Base-by-base conservation (phyloP, 768 basidiomycete genomes). In the Mycena polygramma region DNA sequence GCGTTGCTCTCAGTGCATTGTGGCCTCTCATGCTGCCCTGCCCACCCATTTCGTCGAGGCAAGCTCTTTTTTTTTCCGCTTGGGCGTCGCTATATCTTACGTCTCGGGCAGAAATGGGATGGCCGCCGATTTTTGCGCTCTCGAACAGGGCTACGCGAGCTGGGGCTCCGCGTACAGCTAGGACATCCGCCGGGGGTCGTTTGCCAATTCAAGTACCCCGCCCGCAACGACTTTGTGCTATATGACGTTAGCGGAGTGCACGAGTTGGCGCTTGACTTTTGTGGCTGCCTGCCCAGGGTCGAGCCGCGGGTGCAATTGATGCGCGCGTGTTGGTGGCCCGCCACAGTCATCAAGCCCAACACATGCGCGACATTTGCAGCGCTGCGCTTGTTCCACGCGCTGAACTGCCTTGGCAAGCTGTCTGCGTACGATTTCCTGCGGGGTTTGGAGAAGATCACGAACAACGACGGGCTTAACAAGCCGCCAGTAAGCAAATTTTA, bases 401-500 rank as follows among this genome's bases (percentile, higher is more conserved):
- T 73, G 7, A 64, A 73, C 10, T 66, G 73, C 11, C 53, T 70
- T 20, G 68, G 64, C 0, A 75, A 75, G 49, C 35, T 69, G 9
- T 67, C 69, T 1, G 58, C 60, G 0, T 75, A 73, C 60, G 69
- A 73, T 22, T 75, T 52, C 52, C 30, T 68, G 22, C 66, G 49
- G 11, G 66, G 41, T 1, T 45, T 68, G 24, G 66, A 68, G 35
- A 24, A 13, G 14, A 55, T 26, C 4, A 68, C 58, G 0, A 61
- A 54, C 36, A 8, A 68, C 45, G 39, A 68, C 19, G 59, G 66
- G 1, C 52, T 68, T 9, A 57, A 66, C 19, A 68, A 61, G 52
- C 57, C 51, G 0, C 52, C 45, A 26, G 66, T 75, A 20, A 39
- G 41, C 17, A 26, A 0, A 20, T 19, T 51, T 46, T 17, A 39